phyloP scores from a whole-genome alignment of 1,284 basidiomycete species.

The Mycena citricolor region DNA sequence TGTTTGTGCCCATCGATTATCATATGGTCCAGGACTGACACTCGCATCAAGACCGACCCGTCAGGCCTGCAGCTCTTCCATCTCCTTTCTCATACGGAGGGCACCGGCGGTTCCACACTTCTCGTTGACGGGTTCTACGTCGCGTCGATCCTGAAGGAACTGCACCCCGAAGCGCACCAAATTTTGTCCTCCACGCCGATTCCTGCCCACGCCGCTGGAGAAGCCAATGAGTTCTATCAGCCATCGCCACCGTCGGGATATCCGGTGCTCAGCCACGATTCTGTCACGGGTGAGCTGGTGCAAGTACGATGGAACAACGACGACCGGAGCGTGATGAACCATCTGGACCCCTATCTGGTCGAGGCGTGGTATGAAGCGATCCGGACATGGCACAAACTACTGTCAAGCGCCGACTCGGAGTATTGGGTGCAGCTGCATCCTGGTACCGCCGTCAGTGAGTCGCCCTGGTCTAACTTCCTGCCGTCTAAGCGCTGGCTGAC shows the following conservation, averaged over 20 bases:
- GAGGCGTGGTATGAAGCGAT: constrained; percentile 85
- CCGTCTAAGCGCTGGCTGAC: background rate
- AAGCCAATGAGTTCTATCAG: constrained; percentile 61
- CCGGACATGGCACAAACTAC: constrained; percentile 72
- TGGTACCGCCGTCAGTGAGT: constrained; percentile 83
- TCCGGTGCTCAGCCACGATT: constrained; percentile 72
- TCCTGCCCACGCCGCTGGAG: constrained; percentile 88
- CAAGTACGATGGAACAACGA: constrained; percentile 96
- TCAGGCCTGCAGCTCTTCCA: constrained; percentile 96
- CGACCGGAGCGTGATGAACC: constrained; percentile 80
- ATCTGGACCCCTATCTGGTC: constrained; percentile 57
- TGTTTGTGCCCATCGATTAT: constrained; percentile 42
- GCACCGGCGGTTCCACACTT: constrained; percentile 83
- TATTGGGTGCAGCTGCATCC: constrained; percentile 89
- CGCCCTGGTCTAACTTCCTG: constrained; percentile 1
- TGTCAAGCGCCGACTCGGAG: constrained; percentile 82
- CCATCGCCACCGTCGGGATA: constrained; percentile 61
- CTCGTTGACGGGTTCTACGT: constrained; percentile 95
- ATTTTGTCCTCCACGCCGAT: constrained; percentile 72
- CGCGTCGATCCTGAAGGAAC: constrained; percentile 74
- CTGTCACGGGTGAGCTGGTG: constrained; percentile 57
- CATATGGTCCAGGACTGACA: background rate
- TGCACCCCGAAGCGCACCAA: constrained; percentile 73
- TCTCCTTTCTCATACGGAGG: constrained; percentile 82
- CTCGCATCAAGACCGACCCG: constrained; percentile 71